Conservation (phyloP, 1,284 basidiomycete genomes). For the Spongispora temasekensis region DNA sequence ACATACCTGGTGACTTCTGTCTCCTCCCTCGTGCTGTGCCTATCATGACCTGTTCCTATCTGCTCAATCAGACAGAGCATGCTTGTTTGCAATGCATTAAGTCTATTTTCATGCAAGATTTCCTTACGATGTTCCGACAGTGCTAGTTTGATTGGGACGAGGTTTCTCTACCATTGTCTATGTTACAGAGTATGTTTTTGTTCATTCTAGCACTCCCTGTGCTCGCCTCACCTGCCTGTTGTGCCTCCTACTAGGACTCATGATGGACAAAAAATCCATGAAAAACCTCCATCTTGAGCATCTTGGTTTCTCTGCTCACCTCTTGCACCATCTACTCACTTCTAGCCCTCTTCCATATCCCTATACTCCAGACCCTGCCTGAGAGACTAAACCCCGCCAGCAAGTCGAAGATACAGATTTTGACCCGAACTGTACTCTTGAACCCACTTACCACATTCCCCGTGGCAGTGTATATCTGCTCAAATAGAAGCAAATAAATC, state of each 20-base stretch:
- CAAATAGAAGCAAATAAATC: no score
- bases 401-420: not conserved
- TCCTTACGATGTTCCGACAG: not conserved
- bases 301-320: not conserved
- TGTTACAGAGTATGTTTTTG: not conserved
- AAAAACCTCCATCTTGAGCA: not conserved
- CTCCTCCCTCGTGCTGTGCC: not conserved
- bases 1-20: not conserved
- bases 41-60: not conserved
- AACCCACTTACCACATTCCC: no score
- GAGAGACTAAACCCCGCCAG: not conserved
- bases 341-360: not conserved
- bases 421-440: not conserved
- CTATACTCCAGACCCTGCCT: not conserved
- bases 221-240: not conserved
- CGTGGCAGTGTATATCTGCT: no score
- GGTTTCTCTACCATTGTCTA: not conserved
- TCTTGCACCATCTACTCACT: not conserved
- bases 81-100: not conserved
- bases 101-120: not conserved
- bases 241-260: not conserved
- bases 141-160: not conserved
- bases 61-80: not conserved
- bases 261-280: not conserved
- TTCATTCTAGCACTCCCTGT: not conserved